Conservation (phyloP, 768 basidiomycete species). For the Psilocybe sp. region DNA sequence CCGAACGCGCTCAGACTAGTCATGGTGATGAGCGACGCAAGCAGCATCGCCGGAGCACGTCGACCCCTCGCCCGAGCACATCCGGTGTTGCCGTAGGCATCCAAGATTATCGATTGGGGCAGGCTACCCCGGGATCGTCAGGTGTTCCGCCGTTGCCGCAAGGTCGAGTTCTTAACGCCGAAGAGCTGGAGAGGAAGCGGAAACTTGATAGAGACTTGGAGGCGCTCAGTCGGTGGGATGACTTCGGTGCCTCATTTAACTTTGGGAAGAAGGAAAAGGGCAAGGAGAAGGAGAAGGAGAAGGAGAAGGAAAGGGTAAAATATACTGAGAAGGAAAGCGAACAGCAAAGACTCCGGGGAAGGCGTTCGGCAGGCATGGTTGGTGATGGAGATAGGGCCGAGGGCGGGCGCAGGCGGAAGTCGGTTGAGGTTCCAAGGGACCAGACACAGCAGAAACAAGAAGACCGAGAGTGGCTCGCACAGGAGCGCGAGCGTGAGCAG, state of each 20-base stretch:
- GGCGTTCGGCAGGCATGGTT: neutral
- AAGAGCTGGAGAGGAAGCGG: neutral
- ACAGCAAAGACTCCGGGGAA: neutral
- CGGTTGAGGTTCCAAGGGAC: too few relatives aligned
- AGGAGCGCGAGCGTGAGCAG: neutral
- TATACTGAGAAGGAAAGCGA: constrained; percentile 5
- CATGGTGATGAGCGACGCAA: neutral
- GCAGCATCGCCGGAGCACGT: constrained; percentile 2
- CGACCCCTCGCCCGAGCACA: neutral
- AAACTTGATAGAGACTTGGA: constrained; percentile 12
- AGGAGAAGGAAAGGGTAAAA: constrained; percentile 11
- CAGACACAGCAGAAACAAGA: too few relatives aligned
- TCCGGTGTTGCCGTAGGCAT: neutral
- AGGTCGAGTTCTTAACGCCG: too few relatives aligned
- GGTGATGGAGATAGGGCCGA: too few relatives aligned
- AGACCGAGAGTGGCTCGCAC: neutral
- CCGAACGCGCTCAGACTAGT: neutral
- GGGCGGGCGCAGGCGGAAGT: too few relatives aligned
- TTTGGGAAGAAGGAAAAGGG: constrained; percentile 8
- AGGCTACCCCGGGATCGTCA: too few relatives aligned
- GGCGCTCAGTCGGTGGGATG: constrained; percentile 18
- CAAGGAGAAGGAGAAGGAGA: constrained; percentile 12
- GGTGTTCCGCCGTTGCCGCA: too few relatives aligned
- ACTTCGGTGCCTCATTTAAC: constrained; percentile 6
- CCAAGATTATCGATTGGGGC: too few relatives aligned